Evolutionary conservation across 495 filamentous ascomycete species (phyloP).

Genomic region (Aspergillus baeticus): DNA sequence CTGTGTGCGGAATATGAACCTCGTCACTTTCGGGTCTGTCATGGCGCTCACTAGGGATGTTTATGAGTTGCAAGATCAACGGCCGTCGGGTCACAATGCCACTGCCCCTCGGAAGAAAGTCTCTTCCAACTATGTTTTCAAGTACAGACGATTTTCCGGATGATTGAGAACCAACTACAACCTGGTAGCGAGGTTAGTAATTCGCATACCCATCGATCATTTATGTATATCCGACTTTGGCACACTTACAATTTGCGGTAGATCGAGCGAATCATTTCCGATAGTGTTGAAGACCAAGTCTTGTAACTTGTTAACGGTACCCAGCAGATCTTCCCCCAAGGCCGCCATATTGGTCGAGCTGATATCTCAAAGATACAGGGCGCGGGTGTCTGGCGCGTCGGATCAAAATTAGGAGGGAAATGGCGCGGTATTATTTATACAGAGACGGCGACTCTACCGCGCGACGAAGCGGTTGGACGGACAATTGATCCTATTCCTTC

Average conservation of each 20-base stretch:
- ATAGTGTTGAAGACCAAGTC: slow-evolving; percentile 99
- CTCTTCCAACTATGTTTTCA: slow-evolving; percentile 97
- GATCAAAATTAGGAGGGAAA: too few species aligned
- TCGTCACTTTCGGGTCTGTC: slow-evolving; percentile 65
- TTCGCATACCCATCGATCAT: background rate
- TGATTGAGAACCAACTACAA: slow-evolving; percentile 97
- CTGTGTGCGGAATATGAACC: slow-evolving; percentile 65
- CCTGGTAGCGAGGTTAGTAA: slow-evolving; percentile 51
- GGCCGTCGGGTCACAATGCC: slow-evolving; percentile 95
- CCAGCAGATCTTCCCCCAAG: slow-evolving; percentile 88
- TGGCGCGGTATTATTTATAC: too few species aligned
- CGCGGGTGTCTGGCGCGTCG: background rate
- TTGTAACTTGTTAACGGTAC: slow-evolving; percentile 93
- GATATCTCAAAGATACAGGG: slow-evolving; percentile 1
- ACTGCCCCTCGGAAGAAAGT: slow-evolving; percentile 94
- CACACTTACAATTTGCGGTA: slow-evolving; percentile 90
- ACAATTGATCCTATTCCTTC: too few species aligned
- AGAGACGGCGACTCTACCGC: too few species aligned
- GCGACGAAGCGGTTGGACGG: too few species aligned
- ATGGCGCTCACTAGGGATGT: slow-evolving; percentile 78
- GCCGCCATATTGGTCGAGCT: slow-evolving; percentile 51
- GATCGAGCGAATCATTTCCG: slow-evolving; percentile 94
- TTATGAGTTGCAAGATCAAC: slow-evolving; percentile 96
- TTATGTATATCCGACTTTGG: background rate
- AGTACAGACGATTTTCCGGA: slow-evolving; percentile 99